A percentile compares a stretch with the other conserved stretches of the same genome.
Evolutionary conservation across 768 basidiomycete genomes (phyloP).

Genomic region (Boletus fagicola): DNA sequence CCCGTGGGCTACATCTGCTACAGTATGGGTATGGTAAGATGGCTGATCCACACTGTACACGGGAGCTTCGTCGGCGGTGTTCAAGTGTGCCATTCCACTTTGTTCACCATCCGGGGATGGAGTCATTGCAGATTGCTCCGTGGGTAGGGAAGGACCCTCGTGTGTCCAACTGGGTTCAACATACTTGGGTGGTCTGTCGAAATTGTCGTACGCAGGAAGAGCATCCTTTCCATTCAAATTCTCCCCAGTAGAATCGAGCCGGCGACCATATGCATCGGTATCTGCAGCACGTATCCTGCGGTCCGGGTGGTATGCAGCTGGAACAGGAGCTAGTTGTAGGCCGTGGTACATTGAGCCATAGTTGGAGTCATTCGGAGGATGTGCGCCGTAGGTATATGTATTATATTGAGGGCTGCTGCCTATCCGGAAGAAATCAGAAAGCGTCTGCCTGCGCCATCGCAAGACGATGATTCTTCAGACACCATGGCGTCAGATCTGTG

Average conservation of each 20-base stretch:
- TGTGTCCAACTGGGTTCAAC: constrained; percentile 21
- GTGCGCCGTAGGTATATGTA: constrained; percentile 1
- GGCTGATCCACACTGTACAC: background rate
- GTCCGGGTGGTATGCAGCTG: constrained; percentile 21
- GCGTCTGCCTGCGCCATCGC: constrained; percentile 21
- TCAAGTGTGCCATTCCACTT: background rate
- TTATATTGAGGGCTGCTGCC: background rate
- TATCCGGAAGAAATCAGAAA: constrained; percentile 22
- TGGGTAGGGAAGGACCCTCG: background rate
- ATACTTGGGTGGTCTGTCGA: constrained; percentile 50
- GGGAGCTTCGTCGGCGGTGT: no score
- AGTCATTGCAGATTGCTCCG: background rate
- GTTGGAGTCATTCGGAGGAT: background rate
- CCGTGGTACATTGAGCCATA: constrained; percentile 15
- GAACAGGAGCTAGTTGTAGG: constrained; percentile 19
- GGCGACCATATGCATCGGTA: constrained; percentile 41
- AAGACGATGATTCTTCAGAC: constrained; percentile 20
- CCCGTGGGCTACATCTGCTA: background rate
- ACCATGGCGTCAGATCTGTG: constrained; percentile 1
- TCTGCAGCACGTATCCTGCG: constrained; percentile 35
- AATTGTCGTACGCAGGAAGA: constrained; percentile 46
- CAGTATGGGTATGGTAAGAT: background rate
- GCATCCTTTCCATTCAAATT: constrained; percentile 42
- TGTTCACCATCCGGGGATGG: background rate
- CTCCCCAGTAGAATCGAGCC: constrained; percentile 33